Base-by-base conservation (phyloP, 2,329 filamentous ascomycete species). In the Colletotrichum sansevieriae region DNA sequence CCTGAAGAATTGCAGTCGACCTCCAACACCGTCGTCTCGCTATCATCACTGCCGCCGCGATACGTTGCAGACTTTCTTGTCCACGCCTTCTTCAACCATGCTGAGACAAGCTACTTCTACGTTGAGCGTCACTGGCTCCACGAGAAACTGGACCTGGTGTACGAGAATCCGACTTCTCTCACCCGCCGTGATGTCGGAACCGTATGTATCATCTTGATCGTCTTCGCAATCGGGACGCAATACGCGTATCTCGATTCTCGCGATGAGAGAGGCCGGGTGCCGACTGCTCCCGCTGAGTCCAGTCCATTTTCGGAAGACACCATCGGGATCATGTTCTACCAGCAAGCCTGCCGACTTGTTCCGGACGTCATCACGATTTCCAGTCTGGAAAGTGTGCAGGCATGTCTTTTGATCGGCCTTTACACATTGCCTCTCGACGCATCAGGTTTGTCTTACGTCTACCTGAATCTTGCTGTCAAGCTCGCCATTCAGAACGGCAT, bases 401-500 rank as follows among this genome's bases (percentile, higher is more conserved):
- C 85, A 1, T 88, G 85, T 63, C 75, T 88, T 8, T 77, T 89
- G 22, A 83, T 89, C 13, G 86, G 85, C 2, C 82, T 87, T 10
- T 89, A 88, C 70, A 79, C 85, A 2, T 76, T 88, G 6, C 86
- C 87, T 0, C 78, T 88, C 0, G 86, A 89, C 73, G 83, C 86
- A 0, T 86, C 85, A 1, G 87, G 86, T 0, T 75, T 88, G 20
- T 84, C 84, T 2, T 89, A 88, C 71, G 86, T 85, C 3, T 89
- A 89, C 70, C 79, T 88, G 54, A 85, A 85, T 7, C 74, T 89
- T 12, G 84, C 85, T 2, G 77, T 88, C 47, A 87, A 87, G 68
- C 77, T 89, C 66, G 87, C 86, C 2, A 87, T 88, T 13, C 86
- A 88, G 69, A 88, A 88, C 72, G 87, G 87, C 10, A 87, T 89